Evolutionary conservation across 805 yeast species (phyloP), one percentile per base, ranked within the genome.

Genomic region (Yarrowia osloensis): DNA sequence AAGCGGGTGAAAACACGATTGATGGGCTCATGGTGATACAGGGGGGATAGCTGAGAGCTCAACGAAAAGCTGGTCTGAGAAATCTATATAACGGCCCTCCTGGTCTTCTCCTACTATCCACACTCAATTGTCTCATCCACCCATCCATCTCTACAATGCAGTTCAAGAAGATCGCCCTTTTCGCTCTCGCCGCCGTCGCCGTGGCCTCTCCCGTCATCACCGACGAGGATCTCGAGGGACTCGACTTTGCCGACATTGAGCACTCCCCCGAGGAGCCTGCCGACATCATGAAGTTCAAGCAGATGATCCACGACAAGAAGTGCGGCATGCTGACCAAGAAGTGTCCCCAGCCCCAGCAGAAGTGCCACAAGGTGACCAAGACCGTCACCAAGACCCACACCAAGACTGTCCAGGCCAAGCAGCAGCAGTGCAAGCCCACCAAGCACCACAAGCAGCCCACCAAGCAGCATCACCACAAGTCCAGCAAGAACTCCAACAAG

Each of bases 401-500:
- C 31, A 54, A 54, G 61, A 54, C 61, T 9, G 61, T 54, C 29
- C 57, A 50, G 61, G 44, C 33, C 44, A 54, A 54, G 44, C 61
- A 54, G 31, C 59, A 52, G 61, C 61, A 54, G 61, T 54, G 61
- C 61, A 54, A 54, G 61, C 61, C 61, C 42, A 52, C 59, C 42
- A 15, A 50, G 28, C 40, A 50, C 40, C n/a, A 21, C n/a, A 21
- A 50, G 39, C 22, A 15, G n/a, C 55, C 55, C 40, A 42, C 47
- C 29, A 22, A 44, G 29, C 49, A 44, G n/a, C 15, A 24, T n/a
- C n/a, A n/a, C 50, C 26, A 46, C 21, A 21, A 22, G 35, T 13
- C 31, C 22, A 19, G 24, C 40, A 12, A 47, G 15, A 28, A 19
- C 29, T 47, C 35, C 35, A 17, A n/a, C 24, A 49, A 49, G 40